phyloP scores from a whole-genome alignment of 1,139 yeast species.

The Meyerozyma carpophila region DNA sequence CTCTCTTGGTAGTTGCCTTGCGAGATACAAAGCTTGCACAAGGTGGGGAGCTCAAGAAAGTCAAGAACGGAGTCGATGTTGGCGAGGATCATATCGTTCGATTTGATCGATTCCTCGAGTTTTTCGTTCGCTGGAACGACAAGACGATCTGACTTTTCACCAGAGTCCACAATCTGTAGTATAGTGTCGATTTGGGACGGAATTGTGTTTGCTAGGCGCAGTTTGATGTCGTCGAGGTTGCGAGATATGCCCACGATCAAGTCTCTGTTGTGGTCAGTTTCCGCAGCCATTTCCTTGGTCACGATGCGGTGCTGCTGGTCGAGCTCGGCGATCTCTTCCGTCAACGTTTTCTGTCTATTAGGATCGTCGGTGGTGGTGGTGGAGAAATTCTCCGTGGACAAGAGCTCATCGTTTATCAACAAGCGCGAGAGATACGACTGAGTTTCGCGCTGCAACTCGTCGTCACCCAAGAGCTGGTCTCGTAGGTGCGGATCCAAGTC shows the following conservation, averaged over 20 bases:
- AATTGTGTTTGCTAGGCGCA: background rate
- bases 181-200: slow-evolving; percentile 3
- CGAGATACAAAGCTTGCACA: slow-evolving; percentile 75
- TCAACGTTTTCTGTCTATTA: slow-evolving; percentile 22
- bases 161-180: background rate
- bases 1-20: slow-evolving; percentile 91
- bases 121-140: slow-evolving; percentile 18
- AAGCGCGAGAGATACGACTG: slow-evolving; percentile 19
- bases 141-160: slow-evolving; percentile 4
- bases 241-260: slow-evolving; percentile 29
- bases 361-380: slow-evolving; percentile 16
- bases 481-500: slow-evolving; percentile 13
- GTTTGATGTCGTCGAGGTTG: slow-evolving; percentile 1
- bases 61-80: slow-evolving; percentile 73
- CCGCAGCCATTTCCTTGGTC: slow-evolving; percentile 24
- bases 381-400: slow-evolving; percentile 38
- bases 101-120: slow-evolving; percentile 16
- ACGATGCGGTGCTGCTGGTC: slow-evolving; percentile 30
- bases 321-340: slow-evolving; percentile 44
- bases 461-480: slow-evolving; percentile 9
- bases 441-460: slow-evolving; percentile 8
- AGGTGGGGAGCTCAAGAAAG: slow-evolving; percentile 74
- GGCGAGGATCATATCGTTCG: slow-evolving; percentile 39
- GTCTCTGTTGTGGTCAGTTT: slow-evolving; percentile 36
- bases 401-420: slow-evolving; percentile 35